Evolutionary conservation across 345 rosid species (phyloP).

Genomic region (Eucalyptus regnans): DNA sequence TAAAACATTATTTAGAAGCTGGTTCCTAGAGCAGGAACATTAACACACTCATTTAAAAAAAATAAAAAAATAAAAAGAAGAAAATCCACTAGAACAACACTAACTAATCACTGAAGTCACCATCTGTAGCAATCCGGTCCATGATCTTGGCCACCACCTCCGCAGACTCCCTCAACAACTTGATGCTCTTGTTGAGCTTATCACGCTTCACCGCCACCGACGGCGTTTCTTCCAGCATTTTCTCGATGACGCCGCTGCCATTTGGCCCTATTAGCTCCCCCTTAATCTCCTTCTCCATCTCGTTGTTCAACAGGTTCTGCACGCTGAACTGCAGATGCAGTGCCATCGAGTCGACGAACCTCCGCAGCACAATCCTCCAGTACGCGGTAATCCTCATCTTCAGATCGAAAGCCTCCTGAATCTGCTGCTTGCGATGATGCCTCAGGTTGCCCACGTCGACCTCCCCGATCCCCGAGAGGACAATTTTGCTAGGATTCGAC

Average conservation of each 20-base stretch:
- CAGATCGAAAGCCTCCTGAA: constrained; percentile 7
- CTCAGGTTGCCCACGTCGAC: not conserved
- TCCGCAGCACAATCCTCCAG: constrained; percentile 13
- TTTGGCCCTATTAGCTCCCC: not conserved
- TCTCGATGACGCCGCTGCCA: constrained; percentile 2
- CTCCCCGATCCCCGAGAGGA: not conserved
- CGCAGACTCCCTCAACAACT: constrained; percentile 4
- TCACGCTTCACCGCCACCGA: constrained; percentile 4
- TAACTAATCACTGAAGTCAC: not conserved
- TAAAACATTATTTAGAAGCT: not conserved
- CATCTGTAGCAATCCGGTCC: not conserved
- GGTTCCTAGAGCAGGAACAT: not conserved
- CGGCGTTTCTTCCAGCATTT: constrained; percentile 15
- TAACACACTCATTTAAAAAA: too few species aligned
- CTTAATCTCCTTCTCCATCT: constrained; percentile 2
- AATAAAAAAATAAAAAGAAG: too few species aligned
- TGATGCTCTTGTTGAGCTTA: constrained; percentile 9
- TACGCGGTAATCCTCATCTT: constrained; percentile 15
- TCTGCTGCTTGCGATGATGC: not conserved
- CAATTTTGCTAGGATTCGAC: accelerated
- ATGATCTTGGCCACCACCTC: constrained; percentile 2
- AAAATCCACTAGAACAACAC: not conserved
- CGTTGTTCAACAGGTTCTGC: not conserved
- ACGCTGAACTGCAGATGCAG: not conserved
- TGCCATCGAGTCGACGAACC: constrained; percentile 12